These are phyloP conservation scores for Pythium chondricola DNA, from an alignment of 352 stramenopile species.

Conservation along the genomic window DNA sequence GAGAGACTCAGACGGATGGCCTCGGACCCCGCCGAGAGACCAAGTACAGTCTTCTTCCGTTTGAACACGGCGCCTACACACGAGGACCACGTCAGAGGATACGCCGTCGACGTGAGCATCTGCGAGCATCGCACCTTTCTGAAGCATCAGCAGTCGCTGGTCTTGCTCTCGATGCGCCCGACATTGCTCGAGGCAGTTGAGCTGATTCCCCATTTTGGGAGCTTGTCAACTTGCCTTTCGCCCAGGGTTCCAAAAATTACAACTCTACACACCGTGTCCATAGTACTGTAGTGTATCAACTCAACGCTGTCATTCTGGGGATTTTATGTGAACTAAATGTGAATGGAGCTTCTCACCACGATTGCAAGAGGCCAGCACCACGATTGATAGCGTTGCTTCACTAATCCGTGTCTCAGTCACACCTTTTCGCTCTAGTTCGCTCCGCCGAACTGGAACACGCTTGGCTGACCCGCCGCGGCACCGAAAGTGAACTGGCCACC, in stretches of 20 bases:
- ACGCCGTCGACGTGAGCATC: not conserved
- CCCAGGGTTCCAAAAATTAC: not conserved
- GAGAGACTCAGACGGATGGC: constrained; percentile 58
- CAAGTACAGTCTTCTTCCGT: constrained; percentile 71
- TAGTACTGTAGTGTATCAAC: not conserved
- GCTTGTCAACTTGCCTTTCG: not conserved
- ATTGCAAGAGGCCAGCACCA: no score
- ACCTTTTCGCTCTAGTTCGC: no score
- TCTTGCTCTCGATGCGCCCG: constrained; percentile 54
- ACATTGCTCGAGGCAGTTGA: constrained; percentile 79
- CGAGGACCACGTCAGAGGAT: not conserved
- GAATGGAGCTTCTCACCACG: no score
- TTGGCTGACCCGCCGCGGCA: constrained; percentile 50
- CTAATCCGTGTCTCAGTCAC: no score
- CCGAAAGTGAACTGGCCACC: constrained; percentile 81
- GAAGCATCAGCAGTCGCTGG: constrained; percentile 61
- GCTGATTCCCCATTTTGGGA: constrained; percentile 67
- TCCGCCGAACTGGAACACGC: constrained; percentile 79
- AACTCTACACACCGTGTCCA: not conserved
- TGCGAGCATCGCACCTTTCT: constrained; percentile 40
- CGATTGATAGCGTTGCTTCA: no score
- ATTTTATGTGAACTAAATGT: no score
- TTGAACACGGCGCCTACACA: constrained; percentile 51
- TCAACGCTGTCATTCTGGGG: not conserved
- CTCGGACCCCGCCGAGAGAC: constrained; percentile 54